Evolutionary conservation across 2,329 filamentous ascomycete genomes (phyloP).

Genomic region (Aspergillus brasiliensis): DNA sequence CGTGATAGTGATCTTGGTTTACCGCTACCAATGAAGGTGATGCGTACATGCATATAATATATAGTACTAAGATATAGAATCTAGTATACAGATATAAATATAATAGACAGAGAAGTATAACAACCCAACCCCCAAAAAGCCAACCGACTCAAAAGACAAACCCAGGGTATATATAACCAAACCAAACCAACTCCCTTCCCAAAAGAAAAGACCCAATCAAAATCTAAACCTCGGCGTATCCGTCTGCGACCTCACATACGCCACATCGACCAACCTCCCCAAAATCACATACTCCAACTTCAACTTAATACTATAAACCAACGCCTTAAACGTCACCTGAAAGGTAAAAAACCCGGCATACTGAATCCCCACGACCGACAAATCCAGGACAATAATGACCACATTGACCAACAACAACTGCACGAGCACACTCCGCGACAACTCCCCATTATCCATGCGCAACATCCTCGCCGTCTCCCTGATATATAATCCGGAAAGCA

Average conservation of each 20-base stretch:
- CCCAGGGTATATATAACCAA: too few species aligned
- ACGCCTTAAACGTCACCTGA: conserved; percentile 48
- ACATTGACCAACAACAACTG: conserved; percentile 52
- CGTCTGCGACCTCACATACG: conserved; percentile 13
- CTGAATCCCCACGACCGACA: conserved; percentile 44
- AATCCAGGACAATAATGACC: conserved; percentile 48
- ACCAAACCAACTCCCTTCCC: too few species aligned
- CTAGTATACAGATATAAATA: too few species aligned
- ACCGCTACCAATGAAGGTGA: too few species aligned
- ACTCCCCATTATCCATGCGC: conserved; percentile 42
- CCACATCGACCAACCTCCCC: conserved; percentile 39
- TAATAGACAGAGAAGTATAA: too few species aligned
- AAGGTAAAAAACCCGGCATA: conserved; percentile 46
- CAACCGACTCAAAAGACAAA: too few species aligned
- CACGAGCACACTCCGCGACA: conserved; percentile 40
- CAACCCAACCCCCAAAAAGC: not conserved
- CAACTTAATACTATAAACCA: conserved; percentile 51
- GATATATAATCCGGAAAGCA: conserved; percentile 57
- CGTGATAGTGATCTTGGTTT: too few species aligned
- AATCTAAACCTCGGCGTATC: conserved; percentile 10
- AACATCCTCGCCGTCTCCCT: conserved; percentile 54
- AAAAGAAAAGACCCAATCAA: not conserved
- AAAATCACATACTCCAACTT: conserved; percentile 52
- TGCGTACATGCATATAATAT: too few species aligned
- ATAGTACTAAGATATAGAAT: too few species aligned